A percentile compares a stretch with the other conserved stretches of the same genome.
These are phyloP conservation scores for Scedosporium aurantiacum DNA, from an alignment of 2,329 filamentous ascomycete genomes.

Conservation along the genomic window DNA sequence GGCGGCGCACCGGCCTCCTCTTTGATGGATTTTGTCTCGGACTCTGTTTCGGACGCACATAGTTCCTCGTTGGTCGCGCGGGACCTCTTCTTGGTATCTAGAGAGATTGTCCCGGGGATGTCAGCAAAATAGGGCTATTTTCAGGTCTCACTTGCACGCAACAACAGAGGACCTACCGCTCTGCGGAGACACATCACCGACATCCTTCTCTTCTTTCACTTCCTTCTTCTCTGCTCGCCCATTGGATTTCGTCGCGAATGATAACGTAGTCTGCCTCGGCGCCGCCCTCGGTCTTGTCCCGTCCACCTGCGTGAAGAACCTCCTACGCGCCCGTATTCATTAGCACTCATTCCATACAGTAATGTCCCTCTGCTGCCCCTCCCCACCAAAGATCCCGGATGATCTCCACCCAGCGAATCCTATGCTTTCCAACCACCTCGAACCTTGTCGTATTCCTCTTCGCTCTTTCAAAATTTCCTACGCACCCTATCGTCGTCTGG, in stretches of 20 bases:
- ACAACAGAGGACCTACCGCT: conserved; percentile 21
- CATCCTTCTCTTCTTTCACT: conserved; percentile 16
- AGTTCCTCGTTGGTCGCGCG: conserved; percentile 12
- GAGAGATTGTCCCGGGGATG: background rate
- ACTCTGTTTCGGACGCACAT: conserved; percentile 17
- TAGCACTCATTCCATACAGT: background rate
- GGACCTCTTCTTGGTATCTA: conserved; percentile 11
- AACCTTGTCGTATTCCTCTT: too few relatives aligned
- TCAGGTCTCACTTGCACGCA: background rate
- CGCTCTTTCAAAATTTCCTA: background rate
- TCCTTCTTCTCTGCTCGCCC: conserved; percentile 18
- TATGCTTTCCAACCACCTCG: background rate
- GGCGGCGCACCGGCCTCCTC: conserved; percentile 49
- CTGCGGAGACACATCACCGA: conserved; percentile 13
- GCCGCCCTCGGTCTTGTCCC: conserved; percentile 44
- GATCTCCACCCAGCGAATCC: background rate
- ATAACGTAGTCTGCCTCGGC: conserved; percentile 66
- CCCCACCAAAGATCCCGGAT: too few relatives aligned
- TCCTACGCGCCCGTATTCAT: conserved; percentile 40
- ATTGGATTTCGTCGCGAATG: conserved; percentile 54
- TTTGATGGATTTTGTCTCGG: conserved; percentile 28
- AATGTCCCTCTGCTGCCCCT: background rate
- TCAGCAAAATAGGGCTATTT: background rate
- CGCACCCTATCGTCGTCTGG: conserved; percentile 65
- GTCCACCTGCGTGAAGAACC: conserved; percentile 64